Conservation (phyloP, 805 yeast species). For the Huiozyma sinensis region DNA sequence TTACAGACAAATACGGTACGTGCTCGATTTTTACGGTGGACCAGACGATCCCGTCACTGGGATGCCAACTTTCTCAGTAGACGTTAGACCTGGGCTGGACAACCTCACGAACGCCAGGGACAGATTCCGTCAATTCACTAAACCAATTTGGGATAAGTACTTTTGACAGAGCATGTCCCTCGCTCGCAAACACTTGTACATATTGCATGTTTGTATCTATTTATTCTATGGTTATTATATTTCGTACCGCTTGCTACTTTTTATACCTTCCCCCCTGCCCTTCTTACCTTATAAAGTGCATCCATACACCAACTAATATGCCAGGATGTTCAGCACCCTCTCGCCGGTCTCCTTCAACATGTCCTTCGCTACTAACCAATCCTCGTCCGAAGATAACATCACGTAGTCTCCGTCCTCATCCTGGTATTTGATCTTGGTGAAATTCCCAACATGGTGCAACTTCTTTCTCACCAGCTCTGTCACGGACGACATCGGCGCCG, state of each 20-base stretch:
- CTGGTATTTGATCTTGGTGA: constrained; percentile 56
- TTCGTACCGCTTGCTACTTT: neutral
- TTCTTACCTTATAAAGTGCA: no score
- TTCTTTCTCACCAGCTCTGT: constrained; percentile 48
- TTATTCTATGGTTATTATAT: neutral
- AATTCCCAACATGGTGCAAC: constrained; percentile 41
- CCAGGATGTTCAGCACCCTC: constrained; percentile 36
- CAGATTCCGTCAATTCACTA: constrained; percentile 52
- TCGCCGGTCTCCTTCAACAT: constrained; percentile 44
- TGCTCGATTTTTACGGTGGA: constrained; percentile 92
- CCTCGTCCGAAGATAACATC: constrained; percentile 75
- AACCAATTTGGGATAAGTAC: neutral
- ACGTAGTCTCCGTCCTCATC: constrained; percentile 97
- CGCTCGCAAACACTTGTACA: neutral
- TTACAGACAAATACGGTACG: constrained; percentile 75
- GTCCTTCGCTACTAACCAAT: constrained; percentile 78
- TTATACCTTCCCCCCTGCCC: no score
- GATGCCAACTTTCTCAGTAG: constrained; percentile 83
- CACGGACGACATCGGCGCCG: constrained; percentile 41
- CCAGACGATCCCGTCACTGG: constrained; percentile 76
- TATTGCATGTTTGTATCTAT: no score
- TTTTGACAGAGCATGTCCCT: neutral
- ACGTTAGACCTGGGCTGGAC: constrained; percentile 93
- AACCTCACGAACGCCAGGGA: constrained; percentile 50
- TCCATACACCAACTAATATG: constrained; percentile 3